phyloP scores from a whole-genome alignment of 1,284 basidiomycete genomes.

The Ceratobasidium sp. region DNA sequence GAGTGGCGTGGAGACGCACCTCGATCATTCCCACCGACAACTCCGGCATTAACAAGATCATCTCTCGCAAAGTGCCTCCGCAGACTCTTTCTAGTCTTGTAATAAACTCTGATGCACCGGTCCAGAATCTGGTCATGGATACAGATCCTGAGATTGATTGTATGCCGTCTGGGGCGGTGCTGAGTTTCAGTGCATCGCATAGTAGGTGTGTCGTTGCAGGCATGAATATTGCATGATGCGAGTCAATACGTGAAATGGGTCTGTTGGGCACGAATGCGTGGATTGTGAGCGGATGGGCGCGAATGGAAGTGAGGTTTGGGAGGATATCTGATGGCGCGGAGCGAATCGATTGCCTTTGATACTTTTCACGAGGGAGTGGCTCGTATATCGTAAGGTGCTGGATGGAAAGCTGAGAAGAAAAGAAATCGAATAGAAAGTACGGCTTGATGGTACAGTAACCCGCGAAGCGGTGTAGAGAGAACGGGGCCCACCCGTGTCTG shows the following conservation, averaged over 20 bases:
- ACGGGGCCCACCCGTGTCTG: not conserved
- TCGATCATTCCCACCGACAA: slow-evolving; percentile 11
- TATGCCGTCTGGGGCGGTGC: slow-evolving; percentile 12
- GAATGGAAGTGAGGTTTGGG: slow-evolving; percentile 6
- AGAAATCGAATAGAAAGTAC: slow-evolving; percentile 4
- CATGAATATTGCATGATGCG: not conserved
- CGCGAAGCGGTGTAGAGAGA: slow-evolving; percentile 1
- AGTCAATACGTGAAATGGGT: slow-evolving; percentile 22
- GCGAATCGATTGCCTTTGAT: not conserved
- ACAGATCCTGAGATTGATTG: slow-evolving; percentile 21
- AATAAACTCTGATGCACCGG: slow-evolving; percentile 34
- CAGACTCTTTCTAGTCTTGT: slow-evolving; percentile 13
- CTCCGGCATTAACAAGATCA: slow-evolving; percentile 17
- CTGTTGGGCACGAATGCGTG: slow-evolving; percentile 17
- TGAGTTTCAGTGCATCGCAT: slow-evolving; percentile 11
- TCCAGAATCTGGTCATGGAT: slow-evolving; percentile 31
- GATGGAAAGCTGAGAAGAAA: slow-evolving; percentile 9
- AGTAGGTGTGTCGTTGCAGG: slow-evolving; percentile 16
- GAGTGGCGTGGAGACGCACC: not conserved
- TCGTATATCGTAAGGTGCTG: slow-evolving; percentile 9
- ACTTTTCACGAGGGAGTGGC: not conserved
- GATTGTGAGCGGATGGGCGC: slow-evolving; percentile 19
- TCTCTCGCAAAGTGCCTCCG: not conserved
- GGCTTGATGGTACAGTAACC: slow-evolving; percentile 1
- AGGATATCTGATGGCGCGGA: not conserved